phyloP scores from a whole-genome alignment of 2,329 filamentous ascomycete genomes.

The Setomelanomma holmii region DNA sequence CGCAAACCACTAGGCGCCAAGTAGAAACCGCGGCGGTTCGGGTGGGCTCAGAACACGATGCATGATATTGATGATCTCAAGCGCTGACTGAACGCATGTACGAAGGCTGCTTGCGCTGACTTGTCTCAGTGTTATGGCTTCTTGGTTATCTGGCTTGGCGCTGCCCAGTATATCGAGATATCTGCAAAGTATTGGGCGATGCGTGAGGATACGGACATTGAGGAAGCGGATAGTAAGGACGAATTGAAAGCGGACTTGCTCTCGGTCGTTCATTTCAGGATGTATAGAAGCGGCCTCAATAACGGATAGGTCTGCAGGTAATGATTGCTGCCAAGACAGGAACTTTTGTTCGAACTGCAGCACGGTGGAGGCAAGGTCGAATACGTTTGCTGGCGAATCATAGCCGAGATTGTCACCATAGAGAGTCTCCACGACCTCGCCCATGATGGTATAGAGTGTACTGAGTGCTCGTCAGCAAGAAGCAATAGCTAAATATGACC shows the following conservation, averaged over 20 bases:
- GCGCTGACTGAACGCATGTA: conserved; percentile 44
- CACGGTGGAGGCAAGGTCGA: conserved; percentile 37
- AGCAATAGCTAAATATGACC: neutral
- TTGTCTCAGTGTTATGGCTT: conserved; percentile 36
- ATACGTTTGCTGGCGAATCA: conserved; percentile 21
- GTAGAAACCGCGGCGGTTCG: conserved; percentile 23
- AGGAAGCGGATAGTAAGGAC: conserved; percentile 54
- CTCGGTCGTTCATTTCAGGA: neutral
- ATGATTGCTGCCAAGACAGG: conserved; percentile 43
- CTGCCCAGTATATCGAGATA: conserved; percentile 39
- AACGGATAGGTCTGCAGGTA: conserved; percentile 20
- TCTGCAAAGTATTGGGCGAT: conserved; percentile 51
- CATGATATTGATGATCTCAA: conserved; percentile 45
- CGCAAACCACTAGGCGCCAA: conserved; percentile 54
- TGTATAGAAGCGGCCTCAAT: neutral
- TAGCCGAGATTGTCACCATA: conserved; percentile 57
- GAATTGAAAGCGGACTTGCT: conserved; percentile 45
- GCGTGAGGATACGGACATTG: conserved; percentile 52
- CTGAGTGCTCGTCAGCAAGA: conserved; percentile 17
- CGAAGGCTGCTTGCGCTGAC: conserved; percentile 44
- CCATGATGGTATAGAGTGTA: conserved; percentile 43
- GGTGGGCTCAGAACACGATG: conserved; percentile 28
- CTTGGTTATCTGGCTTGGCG: conserved; percentile 14
- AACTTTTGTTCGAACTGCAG: conserved; percentile 52
- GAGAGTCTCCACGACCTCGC: conserved; percentile 48